A percentile compares a stretch with the other conserved stretches of the same genome.
Evolutionary conservation across 306 rosid genomes (phyloP).

Genomic region (Prosopis cineraria): DNA sequence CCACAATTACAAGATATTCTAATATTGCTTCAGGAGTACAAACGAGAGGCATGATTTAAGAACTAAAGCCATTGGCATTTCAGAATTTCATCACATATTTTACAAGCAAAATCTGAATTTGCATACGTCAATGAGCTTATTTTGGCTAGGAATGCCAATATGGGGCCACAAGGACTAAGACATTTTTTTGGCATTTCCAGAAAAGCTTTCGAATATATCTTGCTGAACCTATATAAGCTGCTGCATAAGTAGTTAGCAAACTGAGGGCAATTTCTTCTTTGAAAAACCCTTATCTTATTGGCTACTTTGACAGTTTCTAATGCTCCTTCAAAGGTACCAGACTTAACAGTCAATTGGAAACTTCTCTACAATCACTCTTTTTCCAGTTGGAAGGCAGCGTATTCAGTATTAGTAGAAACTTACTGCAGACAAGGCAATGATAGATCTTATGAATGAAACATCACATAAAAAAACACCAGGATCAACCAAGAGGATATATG

Average conservation of each 20-base stretch:
- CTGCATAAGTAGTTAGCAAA: not conserved
- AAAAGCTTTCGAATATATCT: constrained; percentile 4
- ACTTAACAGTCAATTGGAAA: not conserved
- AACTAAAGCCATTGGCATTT: constrained; percentile 14
- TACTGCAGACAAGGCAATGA: not conserved
- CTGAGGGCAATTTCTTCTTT: not conserved
- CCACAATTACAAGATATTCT: constrained; percentile 25
- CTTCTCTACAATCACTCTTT: constrained; percentile 13
- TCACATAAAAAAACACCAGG: constrained; percentile 3
- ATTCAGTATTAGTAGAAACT: constrained; percentile 13
- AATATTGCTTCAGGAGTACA: constrained; percentile 14
- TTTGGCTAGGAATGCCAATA: constrained; percentile 10
- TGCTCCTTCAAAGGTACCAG: constrained; percentile 6
- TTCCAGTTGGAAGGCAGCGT: constrained; percentile 20
- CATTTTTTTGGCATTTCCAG: not conserved
- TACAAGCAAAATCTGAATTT: constrained; percentile 25
- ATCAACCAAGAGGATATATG: not conserved
- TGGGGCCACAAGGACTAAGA: constrained; percentile 1
- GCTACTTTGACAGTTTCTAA: not conserved
- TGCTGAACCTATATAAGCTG: not conserved
- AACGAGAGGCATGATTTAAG: not conserved
- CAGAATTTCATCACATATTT: constrained; percentile 22
- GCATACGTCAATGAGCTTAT: constrained; percentile 6
- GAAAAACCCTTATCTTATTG: not conserved
- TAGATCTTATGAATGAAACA: constrained; percentile 8